Conservation (phyloP, 2,329 filamentous ascomycete species). For the Pyricularia grisea region DNA sequence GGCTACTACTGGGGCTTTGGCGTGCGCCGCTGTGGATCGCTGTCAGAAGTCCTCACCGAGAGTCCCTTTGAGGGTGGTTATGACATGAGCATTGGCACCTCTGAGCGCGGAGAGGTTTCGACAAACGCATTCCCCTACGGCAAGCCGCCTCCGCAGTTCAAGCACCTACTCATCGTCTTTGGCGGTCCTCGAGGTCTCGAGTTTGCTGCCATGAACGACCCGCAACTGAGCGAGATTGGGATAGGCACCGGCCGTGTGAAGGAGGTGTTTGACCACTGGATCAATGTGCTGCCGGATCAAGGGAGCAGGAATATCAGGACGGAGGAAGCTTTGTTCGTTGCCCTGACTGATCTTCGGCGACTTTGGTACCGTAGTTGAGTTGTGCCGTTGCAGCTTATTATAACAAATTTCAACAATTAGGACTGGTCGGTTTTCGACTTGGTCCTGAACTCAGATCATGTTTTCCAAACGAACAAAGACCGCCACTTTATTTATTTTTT, state of each 20-base stretch:
- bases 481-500: background rate
- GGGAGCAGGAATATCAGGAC: slow-evolving; percentile 76
- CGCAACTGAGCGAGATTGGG: slow-evolving; percentile 46
- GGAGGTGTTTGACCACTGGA: slow-evolving; percentile 75
- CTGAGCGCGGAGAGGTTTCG: slow-evolving; percentile 57
- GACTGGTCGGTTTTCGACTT: background rate
- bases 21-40: slow-evolving; percentile 54
- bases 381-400: background rate
- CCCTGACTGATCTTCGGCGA: slow-evolving; percentile 56
- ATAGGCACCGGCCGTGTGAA: slow-evolving; percentile 54
- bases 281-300: slow-evolving; percentile 72
- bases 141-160: slow-evolving; percentile 37
- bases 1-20: slow-evolving; percentile 85
- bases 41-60: slow-evolving; percentile 71
- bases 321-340: slow-evolving; percentile 75
- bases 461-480: background rate
- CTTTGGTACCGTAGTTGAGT: slow-evolving; percentile 35
- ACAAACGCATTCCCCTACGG: slow-evolving; percentile 33
- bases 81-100: slow-evolving; percentile 75
- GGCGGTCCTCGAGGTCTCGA: slow-evolving; percentile 76
- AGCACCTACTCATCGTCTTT: slow-evolving; percentile 70
- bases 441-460: background rate
- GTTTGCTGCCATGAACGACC: slow-evolving; percentile 56
- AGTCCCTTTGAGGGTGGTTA: slow-evolving; percentile 68
- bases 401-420: background rate